Evolutionary conservation across 805 yeast genomes (phyloP).

Genomic region (Candida xyloterini): DNA sequence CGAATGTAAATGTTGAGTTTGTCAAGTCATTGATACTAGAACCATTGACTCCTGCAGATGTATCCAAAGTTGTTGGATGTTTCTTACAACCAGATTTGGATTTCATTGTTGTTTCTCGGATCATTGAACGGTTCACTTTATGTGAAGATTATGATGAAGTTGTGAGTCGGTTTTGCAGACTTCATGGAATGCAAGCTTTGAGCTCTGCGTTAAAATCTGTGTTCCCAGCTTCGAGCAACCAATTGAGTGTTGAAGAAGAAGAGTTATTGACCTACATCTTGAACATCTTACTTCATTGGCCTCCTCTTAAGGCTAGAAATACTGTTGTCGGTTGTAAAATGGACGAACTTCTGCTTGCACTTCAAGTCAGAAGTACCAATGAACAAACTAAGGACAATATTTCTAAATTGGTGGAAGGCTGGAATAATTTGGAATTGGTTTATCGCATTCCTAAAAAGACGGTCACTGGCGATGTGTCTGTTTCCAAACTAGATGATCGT

Average conservation of each 20-base stretch:
- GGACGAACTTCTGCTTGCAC: conserved; percentile 54
- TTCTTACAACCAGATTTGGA: conserved; percentile 73
- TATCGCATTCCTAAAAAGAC: conserved; percentile 73
- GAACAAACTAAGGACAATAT: conserved; percentile 37
- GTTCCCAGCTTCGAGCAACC: conserved; percentile 4
- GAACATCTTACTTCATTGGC: conserved; percentile 60
- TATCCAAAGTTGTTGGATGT: conserved; percentile 76
- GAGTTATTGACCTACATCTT: conserved; percentile 48
- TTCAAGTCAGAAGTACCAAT: conserved; percentile 31
- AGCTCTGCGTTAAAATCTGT: conserved; percentile 52
- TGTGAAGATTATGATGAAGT: conserved; percentile 35
- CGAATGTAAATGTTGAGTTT: conserved; percentile 61
- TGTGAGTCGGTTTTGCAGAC: conserved; percentile 58
- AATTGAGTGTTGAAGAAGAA: conserved; percentile 32
- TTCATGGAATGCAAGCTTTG: conserved; percentile 86
- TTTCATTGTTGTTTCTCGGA: conserved; percentile 54
- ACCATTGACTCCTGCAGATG: conserved; percentile 55
- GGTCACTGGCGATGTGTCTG: conserved; percentile 21
- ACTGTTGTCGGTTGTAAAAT: conserved; percentile 73
- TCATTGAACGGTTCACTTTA: conserved; percentile 62
- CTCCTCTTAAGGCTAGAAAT: conserved; percentile 64
- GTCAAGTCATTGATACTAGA: conserved; percentile 54
- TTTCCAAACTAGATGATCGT: conserved; percentile 23
- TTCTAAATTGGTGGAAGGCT: conserved; percentile 49
- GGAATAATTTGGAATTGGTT: conserved; percentile 79